Conservation (phyloP, 164 flowering plant species). For the Tinospora cordifolia region DNA sequence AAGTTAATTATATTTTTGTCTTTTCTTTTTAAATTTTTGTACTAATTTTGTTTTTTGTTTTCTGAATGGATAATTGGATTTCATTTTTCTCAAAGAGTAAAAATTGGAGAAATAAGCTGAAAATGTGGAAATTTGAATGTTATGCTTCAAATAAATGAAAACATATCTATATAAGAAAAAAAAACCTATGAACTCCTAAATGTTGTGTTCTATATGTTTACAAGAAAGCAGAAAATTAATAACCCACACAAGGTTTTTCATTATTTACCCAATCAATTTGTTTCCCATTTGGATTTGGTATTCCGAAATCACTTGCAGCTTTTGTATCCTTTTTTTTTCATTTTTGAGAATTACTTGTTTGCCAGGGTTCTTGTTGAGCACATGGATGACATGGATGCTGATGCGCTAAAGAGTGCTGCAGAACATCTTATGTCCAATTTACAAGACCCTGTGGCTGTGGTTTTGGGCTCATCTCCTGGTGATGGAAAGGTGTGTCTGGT, state of each 20-base stretch:
- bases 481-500: constrained; percentile 85
- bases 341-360: background rate
- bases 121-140: background rate
- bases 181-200: too few species aligned
- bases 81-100: background rate
- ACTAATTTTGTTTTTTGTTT: background rate
- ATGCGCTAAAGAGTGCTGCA: constrained; percentile 82
- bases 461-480: constrained; percentile 81
- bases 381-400: constrained; percentile 84
- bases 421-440: constrained; percentile 53
- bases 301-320: background rate
- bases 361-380: constrained; percentile 75
- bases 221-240: background rate
- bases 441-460: constrained; percentile 75
- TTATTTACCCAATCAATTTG: too few species aligned
- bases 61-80: background rate
- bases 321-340: background rate
- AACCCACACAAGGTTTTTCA: background rate
- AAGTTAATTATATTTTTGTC: too few species aligned
- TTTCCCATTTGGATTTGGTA: too few species aligned
- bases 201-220: too few species aligned
- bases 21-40: background rate
- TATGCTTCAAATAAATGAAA: background rate
- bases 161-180: too few species aligned
- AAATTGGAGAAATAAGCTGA: background rate